Base-by-base conservation (phyloP, 176 grass and related monocot species). In the Urochloa ruziziensis region DNA sequence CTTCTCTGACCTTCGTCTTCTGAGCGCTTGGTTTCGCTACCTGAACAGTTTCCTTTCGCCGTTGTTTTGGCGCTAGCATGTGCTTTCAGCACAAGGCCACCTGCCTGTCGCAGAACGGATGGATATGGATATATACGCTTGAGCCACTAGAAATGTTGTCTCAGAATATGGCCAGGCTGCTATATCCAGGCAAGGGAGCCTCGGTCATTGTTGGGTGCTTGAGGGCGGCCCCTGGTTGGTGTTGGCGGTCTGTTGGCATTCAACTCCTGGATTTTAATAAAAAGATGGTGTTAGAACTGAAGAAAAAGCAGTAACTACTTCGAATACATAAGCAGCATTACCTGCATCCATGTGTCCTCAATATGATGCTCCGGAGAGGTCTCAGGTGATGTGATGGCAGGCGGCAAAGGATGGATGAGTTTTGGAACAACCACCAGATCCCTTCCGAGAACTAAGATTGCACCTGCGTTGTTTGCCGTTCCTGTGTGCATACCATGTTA, bases 341-440 rank as follows among this genome's bases (percentile, higher is more conserved):
- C 97, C 97, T 99, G 91, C 93, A 99, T 99, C 97, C 97, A 99
- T 63, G 93, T 96, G 78, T 99, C 97, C 81, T 99, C 93, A 2
- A 90, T 90, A 79, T 92, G 90, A 74, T 70, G 87, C 63, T 96
- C 97, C 3, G 89, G 87, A 30, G 97, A 99, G 52, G 81, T 84
- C 80, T 94, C 97, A 11, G 96, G 89, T 46, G 89, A 99, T 67
- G 79, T 90, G 61, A 99, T 67, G 21, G 91, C 93, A 90, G 96
- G 96, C 0, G 96, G 96, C 84, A 99, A 92, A 75, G 96, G 96
- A 89, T 99, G 97, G 87, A 99, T 99, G 74, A 99, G 97, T 82
- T 99, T 99, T 21, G 96, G 93, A 69, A 99, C 96, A 15, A 99
- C 96, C 43, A 99, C 93, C 60, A 99, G 93, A 80, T 99, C 96